A percentile compares a stretch with the other conserved stretches of the same genome.
Conservation (phyloP, 2,329 filamentous ascomycete genomes). For the Aschersonia sp. region DNA sequence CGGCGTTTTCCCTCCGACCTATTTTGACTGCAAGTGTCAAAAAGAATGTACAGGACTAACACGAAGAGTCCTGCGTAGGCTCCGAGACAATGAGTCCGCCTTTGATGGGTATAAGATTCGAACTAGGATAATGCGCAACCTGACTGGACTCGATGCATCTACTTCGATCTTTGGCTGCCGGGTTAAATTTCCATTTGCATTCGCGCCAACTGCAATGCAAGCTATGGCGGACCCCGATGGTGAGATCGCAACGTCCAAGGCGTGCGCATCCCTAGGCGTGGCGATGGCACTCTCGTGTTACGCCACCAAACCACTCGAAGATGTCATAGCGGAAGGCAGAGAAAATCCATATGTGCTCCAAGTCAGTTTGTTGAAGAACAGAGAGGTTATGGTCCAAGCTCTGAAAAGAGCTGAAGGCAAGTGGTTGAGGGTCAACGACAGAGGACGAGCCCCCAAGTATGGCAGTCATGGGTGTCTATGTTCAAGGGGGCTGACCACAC, state of each 20-base stretch:
- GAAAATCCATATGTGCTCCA: constrained; percentile 12
- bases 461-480: not conserved
- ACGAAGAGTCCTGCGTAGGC: not conserved
- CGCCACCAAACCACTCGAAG: constrained; percentile 10
- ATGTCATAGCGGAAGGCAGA: constrained; percentile 8
- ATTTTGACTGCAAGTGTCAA: constrained; percentile 13
- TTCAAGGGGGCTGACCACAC: not conserved
- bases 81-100: constrained; percentile 37
- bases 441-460: not conserved
- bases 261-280: constrained; percentile 7
- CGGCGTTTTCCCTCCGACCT: constrained; percentile 6
- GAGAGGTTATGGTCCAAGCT: constrained; percentile 8
- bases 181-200: constrained; percentile 32
- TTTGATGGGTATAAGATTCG: constrained; percentile 35
- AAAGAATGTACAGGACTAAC: not conserved
- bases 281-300: constrained; percentile 10
- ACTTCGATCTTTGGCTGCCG: constrained; percentile 11
- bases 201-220: constrained; percentile 39
- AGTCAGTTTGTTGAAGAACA: constrained; percentile 10
- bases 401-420: constrained; percentile 9
- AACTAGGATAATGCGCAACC: constrained; percentile 15
- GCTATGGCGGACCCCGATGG: constrained; percentile 36
- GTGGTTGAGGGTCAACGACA: not conserved
- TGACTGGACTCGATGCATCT: constrained; percentile 9
- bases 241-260: constrained; percentile 32